Base-by-base conservation (phyloP, 306 rosid species). In the Trifolium repens region DNA sequence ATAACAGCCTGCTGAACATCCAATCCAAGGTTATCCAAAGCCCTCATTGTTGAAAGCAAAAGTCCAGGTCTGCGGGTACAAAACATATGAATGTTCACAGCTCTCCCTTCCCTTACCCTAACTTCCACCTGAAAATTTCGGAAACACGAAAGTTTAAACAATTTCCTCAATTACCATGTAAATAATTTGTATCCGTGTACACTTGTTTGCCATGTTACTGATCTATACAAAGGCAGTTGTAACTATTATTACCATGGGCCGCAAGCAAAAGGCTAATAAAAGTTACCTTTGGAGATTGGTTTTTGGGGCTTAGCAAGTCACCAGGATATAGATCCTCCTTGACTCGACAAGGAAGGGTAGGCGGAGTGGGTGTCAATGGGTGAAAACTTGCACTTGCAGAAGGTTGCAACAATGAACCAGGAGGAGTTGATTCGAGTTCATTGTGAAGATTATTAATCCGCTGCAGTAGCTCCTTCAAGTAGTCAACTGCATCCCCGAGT, bases 1-100 rank as follows among this genome's bases (percentile, higher is more conserved):
- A 94, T 92, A 40, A 94, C 99, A 63, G 99, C 99, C 67, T 94
- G 99, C 79, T 94, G 99, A 80, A 94, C 87, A 78, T 94, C 99
- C 85, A 94, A 75, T 54, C 99, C 99, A 3, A 94, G 93, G 85
- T 76, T 89, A 64, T 94, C 99, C 83, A 94, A 73, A 69, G 96
- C 93, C 83, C 88, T 90, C 91, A 94, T 88, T 63, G 96, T 88
- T 62, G 99, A 91, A 47, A 94, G 91, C 85, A 94, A 78, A 70
- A 94, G 93, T 42, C 99, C 99, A 9, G 96, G 96, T 78, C 96
- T 84, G 60, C 96, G 92, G 67, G 87, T 84, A 59, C 99, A 94
- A 69, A 94, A 94, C 99, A 94, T 92, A 79, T 94, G 99, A 85
- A 94, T 94, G 78, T 94, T 94, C 74, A 92, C 96, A 37, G 96